Evolutionary conservation across 805 yeast species (phyloP).

Genomic region (Citeromyces matritensis): DNA sequence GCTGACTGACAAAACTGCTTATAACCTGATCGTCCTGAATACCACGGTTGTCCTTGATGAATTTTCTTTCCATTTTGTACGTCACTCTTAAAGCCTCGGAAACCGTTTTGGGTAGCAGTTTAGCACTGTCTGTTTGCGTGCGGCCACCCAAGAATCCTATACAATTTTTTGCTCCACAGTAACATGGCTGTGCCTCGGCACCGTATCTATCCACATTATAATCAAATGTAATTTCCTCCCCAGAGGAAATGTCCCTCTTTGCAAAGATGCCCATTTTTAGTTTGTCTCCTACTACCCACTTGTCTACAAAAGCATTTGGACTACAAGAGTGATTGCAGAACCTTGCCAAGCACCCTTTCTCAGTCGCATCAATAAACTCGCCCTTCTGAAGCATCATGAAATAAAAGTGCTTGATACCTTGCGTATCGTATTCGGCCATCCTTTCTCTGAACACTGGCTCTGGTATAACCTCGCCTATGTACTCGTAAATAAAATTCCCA

Average conservation of each 20-base stretch:
- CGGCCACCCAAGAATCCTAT: slow-evolving; percentile 92
- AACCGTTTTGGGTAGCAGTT: slow-evolving; percentile 66
- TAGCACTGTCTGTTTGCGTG: slow-evolving; percentile 87
- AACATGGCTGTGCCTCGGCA: slow-evolving; percentile 85
- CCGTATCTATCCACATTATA: slow-evolving; percentile 96
- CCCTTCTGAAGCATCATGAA: slow-evolving; percentile 93
- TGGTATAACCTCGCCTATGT: slow-evolving; percentile 87
- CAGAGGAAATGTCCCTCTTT: slow-evolving; percentile 48
- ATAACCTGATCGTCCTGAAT: slow-evolving; percentile 50
- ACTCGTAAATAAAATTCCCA: slow-evolving; percentile 74
- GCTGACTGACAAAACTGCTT: slow-evolving; percentile 47
- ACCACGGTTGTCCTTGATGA: slow-evolving; percentile 48
- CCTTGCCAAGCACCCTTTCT: slow-evolving; percentile 76
- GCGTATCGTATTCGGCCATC: slow-evolving; percentile 58
- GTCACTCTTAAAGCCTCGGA: slow-evolving; percentile 79
- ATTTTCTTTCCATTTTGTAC: slow-evolving; percentile 50
- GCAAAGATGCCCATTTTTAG: slow-evolving; percentile 92
- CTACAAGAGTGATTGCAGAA: slow-evolving; percentile 92
- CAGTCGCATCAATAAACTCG: slow-evolving; percentile 90
- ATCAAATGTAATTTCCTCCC: slow-evolving; percentile 87
- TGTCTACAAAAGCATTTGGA: slow-evolving; percentile 91
- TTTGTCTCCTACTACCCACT: slow-evolving; percentile 91
- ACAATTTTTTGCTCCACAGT: slow-evolving; percentile 88
- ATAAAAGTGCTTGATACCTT: slow-evolving; percentile 68
- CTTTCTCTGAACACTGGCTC: slow-evolving; percentile 61